Base-by-base conservation (phyloP, 2,329 filamentous ascomycete genomes). In the Anthostomella pinea region DNA sequence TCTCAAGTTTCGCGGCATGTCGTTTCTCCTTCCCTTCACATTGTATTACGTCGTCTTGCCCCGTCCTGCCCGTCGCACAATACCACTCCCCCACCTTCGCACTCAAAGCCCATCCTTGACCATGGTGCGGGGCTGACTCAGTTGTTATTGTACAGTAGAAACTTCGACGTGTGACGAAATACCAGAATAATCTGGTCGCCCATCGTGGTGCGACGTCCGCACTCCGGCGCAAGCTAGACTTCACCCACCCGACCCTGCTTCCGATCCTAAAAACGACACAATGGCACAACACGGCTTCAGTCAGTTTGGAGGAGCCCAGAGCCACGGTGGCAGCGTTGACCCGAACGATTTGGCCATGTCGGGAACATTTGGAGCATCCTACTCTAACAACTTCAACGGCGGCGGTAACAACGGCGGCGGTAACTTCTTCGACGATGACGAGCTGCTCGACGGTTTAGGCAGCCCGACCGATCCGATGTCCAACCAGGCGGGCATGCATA, bases 401-500 rank as follows among this genome's bases (percentile, higher is more conserved):
- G 67, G 67, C 46, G n/a, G n/a, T n/a, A 70, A 63, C 54, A 83
- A 77, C 57, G 70, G 81, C 48, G 73, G 77, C 20, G 82, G 80
- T 39, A 83, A 78, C 60, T 95, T 89, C 67, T 90, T 95, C 49
- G 83, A 80, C 45, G 91, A 95, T 48, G 91, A 96, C 46, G 91
- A 96, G 59, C 72, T 97, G 30, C 74, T 91, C 30, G 90, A 95
- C 48, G 77, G 77, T 22, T 72, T 91, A 7, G 74, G 67, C 27
- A 74, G 72, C 50, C 72, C 77, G 19, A 68, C 73, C 19, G 75
- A 77, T 28, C 58, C 58, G 14, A 56, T 56, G 31, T 28, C 51
- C n/a, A 53, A 52, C 22, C 73, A 77, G 51, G 54, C 68, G 8
- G 68, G 67, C 38, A 66, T 81, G 57, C 68, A 72, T 36, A 65